phyloP scores from a whole-genome alignment of 2,329 filamentous ascomycete genomes.

The Colletotrichum destructivum region DNA sequence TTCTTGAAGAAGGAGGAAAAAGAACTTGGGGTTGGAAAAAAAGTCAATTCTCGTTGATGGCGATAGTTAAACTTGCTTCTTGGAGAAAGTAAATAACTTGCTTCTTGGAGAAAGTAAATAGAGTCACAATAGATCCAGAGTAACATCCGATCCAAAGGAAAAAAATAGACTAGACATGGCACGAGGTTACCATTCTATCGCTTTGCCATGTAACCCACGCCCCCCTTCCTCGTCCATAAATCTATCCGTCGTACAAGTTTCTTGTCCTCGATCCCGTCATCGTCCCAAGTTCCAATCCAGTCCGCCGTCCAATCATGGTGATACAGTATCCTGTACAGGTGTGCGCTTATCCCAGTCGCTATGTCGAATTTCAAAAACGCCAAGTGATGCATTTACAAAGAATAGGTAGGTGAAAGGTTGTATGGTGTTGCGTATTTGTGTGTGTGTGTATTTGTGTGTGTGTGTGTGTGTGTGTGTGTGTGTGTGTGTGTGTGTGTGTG shows the following conservation, averaged over 20 bases:
- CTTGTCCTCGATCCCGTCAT: background rate
- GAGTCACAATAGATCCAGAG: background rate
- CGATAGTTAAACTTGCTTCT: no score
- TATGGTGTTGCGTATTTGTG: no score
- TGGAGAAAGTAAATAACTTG: no score
- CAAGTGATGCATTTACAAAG: constrained; percentile 12
- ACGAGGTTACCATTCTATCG: background rate
- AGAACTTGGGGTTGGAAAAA: no score
- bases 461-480: no score
- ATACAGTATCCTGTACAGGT: constrained; percentile 24
- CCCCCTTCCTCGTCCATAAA: background rate
- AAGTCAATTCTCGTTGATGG: background rate
- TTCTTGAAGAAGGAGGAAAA: no score
- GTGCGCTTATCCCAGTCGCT: background rate
- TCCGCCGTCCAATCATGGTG: constrained; percentile 9
- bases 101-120: background rate
- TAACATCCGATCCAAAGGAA: background rate
- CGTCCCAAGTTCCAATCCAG: constrained; percentile 1
- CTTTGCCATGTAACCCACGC: background rate
- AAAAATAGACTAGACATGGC: background rate
- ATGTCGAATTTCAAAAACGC: constrained; percentile 6
- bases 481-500: no score
- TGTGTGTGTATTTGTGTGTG: no score
- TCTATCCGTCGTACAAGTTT: background rate
- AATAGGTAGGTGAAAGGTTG: background rate